phyloP scores from a whole-genome alignment of 768 basidiomycete genomes.

The Leucosporidium yakuticum region DNA sequence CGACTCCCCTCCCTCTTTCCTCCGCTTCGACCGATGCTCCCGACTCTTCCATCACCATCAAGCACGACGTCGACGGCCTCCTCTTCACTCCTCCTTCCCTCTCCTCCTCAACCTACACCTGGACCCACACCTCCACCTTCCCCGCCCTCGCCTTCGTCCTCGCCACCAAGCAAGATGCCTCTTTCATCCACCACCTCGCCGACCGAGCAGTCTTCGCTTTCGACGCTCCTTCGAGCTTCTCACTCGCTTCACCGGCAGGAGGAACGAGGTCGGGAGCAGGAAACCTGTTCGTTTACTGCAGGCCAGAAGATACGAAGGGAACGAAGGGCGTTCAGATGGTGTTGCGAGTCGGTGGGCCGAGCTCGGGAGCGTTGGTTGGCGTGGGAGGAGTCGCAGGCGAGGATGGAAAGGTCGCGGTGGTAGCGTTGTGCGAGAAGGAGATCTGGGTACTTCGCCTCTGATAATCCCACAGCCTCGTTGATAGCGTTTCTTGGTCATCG shows the following conservation, averaged over 20 bases:
- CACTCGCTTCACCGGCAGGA: not conserved
- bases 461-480: no score
- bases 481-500: no score
- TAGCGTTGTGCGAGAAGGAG: constrained; percentile 33
- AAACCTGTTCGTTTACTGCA: constrained; percentile 33
- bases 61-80: constrained; percentile 67
- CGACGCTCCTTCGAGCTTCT: constrained; percentile 19
- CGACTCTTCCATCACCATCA: constrained; percentile 54
- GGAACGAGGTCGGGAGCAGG: constrained; percentile 8
- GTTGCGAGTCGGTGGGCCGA: constrained; percentile 17
- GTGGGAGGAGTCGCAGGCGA: constrained; percentile 15
- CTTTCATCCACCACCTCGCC: constrained; percentile 71
- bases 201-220: constrained; percentile 51
- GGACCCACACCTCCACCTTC: constrained; percentile 76
- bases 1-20: constrained; percentile 57
- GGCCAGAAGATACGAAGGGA: constrained; percentile 6
- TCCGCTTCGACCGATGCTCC: constrained; percentile 7
- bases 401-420: constrained; percentile 3
- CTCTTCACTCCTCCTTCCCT: constrained; percentile 47
- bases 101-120: constrained; percentile 43
- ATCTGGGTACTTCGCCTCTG: not conserved
- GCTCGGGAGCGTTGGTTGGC: constrained; percentile 26
- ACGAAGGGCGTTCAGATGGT: constrained; percentile 28
- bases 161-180: constrained; percentile 83
- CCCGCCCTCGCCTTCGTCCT: constrained; percentile 88